Conservation (phyloP, 176 grass and related monocot genomes). For the Musa acuminata region DNA sequence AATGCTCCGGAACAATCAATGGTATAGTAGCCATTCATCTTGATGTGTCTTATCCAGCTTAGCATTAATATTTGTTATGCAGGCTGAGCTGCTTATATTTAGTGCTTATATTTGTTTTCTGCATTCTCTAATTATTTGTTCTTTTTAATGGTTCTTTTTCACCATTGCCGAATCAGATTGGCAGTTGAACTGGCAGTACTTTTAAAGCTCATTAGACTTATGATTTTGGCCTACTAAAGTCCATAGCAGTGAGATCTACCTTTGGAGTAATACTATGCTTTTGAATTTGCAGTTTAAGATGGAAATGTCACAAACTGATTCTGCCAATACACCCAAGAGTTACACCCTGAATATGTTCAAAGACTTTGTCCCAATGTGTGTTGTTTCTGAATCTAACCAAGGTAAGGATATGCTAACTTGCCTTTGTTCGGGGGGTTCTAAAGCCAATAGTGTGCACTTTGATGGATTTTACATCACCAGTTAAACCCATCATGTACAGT, state of each 20-base stretch:
- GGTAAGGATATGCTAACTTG: conserved; percentile 25
- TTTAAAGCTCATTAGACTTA: neutral
- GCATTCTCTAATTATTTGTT: neutral
- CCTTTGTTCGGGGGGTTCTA: neutral
- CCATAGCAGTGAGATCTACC: too few species aligned
- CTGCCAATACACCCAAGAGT: conserved; percentile 70
- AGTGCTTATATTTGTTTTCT: too few species aligned
- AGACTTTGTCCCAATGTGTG: conserved; percentile 82
- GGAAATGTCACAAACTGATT: conserved; percentile 62
- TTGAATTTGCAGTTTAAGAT: conserved; percentile 73
- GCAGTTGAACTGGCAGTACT: neutral
- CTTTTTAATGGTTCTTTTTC: neutral
- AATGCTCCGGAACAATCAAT: too few species aligned
- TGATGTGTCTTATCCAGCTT: too few species aligned
- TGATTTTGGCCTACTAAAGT: neutral
- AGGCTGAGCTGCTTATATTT: too few species aligned
- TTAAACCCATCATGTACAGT: too few species aligned
- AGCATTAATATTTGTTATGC: too few species aligned
- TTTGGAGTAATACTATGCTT: neutral
- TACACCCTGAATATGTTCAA: conserved; percentile 92
- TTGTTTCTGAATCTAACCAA: conserved; percentile 78
- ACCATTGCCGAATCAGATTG: neutral
- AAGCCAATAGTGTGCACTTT: too few species aligned
- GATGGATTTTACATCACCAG: too few species aligned
- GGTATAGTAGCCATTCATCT: too few species aligned